phyloP scores from a whole-genome alignment of 805 yeast genomes.

The Metschnikowia drakensbergensis region DNA sequence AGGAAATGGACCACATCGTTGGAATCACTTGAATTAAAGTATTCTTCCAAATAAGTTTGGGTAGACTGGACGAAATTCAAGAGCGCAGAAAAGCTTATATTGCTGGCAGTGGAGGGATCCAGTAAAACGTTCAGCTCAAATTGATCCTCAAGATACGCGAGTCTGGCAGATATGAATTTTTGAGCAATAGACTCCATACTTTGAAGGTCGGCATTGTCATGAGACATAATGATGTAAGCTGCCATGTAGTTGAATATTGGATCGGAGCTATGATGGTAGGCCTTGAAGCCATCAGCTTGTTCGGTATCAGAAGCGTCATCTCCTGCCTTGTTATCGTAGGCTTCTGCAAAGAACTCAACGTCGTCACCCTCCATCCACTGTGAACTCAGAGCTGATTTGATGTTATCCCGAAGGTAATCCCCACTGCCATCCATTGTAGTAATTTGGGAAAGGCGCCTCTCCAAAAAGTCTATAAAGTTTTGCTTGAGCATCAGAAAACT shows the following conservation, averaged over 20 bases:
- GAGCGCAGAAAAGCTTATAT: constrained; percentile 26
- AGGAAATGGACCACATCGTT: constrained; percentile 17
- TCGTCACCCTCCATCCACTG: constrained; percentile 16
- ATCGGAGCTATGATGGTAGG: background rate
- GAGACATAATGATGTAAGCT: constrained; percentile 29
- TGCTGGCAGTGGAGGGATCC: background rate
- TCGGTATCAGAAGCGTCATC: constrained; percentile 14
- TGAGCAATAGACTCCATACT: constrained; percentile 21
- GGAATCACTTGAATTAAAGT: constrained; percentile 17
- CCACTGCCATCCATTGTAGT: constrained; percentile 12
- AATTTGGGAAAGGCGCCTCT: constrained; percentile 24
- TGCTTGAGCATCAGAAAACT: constrained; percentile 22
- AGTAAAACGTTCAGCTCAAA: background rate
- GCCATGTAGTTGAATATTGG: constrained; percentile 32
- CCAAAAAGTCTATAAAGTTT: constrained; percentile 24
- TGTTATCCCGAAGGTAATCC: background rate
- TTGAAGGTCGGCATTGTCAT: constrained; percentile 13
- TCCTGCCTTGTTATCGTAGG: constrained; percentile 8
- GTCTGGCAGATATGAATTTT: constrained; percentile 25
- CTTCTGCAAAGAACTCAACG: constrained; percentile 17
- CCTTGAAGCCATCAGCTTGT: background rate
- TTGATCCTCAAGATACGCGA: constrained; percentile 14
- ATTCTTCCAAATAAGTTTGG: constrained; percentile 22
- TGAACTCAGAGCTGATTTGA: background rate
- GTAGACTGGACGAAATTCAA: constrained; percentile 36